Evolutionary conservation across 306 rosid species (phyloP), one percentile per base, ranked within the genome.

Genomic region (Cicer pinnatifidum): DNA sequence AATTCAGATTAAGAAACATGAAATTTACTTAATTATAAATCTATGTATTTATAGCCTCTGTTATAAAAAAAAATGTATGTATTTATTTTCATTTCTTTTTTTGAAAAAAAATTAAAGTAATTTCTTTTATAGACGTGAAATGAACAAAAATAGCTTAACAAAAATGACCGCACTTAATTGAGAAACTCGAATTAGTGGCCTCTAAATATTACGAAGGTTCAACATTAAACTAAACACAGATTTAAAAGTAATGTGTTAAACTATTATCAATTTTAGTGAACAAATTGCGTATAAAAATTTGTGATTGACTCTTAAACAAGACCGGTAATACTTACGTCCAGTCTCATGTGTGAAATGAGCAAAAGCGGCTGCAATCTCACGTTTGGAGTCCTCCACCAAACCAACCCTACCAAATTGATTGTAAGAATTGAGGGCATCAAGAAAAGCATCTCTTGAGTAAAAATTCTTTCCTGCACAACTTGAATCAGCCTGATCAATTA

Each of bases 291-390:
- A 0, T 5, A 50, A n/a, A 48, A 50, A 13, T n/a, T 51, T 51
- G 20, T 28, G 5, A 28, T 3, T 28, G 5, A 3, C 35, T 28
- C 35, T 3, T 28, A 28, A 28, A 28, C 4, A 0, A 28, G 4
- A 28, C 33, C 0, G 0, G 0, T 28, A 3, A 28, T 28, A 28
- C 92, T 73, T 72, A 90, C 97, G 90, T 79, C 88, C 88, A 1
- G 96, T 89, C 74, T 93, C 98, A 28, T 91, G 97, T 15, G 97
- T 93, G 75, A 88, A 95, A 11, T 91, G 96, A 9, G 83, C 96
- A 59, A 90, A 92, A 78, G 90, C 89, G 2, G 96, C 96, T 1
- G 97, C 96, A 62, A 92, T 85, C 78, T 92, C 96, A 0, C 97
- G 89, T 76, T 88, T 89, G 1, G 96, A 89, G 66, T 89, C 93